Evolutionary conservation across 768 basidiomycete genomes (phyloP), one percentile per base, ranked within the genome.

Genomic region (Trametes coccinea): DNA sequence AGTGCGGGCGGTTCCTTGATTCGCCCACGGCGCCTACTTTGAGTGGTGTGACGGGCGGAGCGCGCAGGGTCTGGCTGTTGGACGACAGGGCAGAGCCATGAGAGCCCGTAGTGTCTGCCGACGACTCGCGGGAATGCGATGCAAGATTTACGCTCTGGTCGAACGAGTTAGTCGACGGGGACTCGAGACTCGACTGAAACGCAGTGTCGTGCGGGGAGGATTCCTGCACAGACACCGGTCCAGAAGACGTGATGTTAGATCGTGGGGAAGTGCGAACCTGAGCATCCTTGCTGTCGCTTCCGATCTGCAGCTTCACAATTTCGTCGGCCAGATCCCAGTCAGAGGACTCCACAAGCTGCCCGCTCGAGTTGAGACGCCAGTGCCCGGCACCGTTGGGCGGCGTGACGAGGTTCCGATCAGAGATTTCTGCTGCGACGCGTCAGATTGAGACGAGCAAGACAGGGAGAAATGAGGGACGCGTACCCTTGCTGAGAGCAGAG

Each of bases 71-170:
- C 71, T 85, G 85, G 67, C 83, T 84, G 47, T 64, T 61, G 76
- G 77, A 50, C 77, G 84, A 85, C 55, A 78, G 70, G 16, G 67
- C 75, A 53, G 86, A 85, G 59, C 82, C 82, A 62, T 84, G 87
- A 58, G 84, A 83, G 51, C 80, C 78, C 31, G 86, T 81, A 34
- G 87, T 88, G 74, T 92, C 90, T 64, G 87, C 85, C n/a, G 91
- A 92, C 30, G 90, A 91, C 54, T 88, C 91, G 56, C 90, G 85
- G 64, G 90, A 92, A 74, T 92, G 90, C 64, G 87, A 86, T 17
- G 67, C 57, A 31, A 84, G 79, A 55, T 76, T 80, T 67, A 86
- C 84, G 61, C 82, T 82, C 73, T 88, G 86, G 65, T 89, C 88
- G 63, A 85, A 81, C 46, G 81, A 75, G 56, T 86, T 84, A 17